Base-by-base conservation (phyloP, 495 filamentous ascomycete species). In the Annulohypoxylon moriforme region DNA sequence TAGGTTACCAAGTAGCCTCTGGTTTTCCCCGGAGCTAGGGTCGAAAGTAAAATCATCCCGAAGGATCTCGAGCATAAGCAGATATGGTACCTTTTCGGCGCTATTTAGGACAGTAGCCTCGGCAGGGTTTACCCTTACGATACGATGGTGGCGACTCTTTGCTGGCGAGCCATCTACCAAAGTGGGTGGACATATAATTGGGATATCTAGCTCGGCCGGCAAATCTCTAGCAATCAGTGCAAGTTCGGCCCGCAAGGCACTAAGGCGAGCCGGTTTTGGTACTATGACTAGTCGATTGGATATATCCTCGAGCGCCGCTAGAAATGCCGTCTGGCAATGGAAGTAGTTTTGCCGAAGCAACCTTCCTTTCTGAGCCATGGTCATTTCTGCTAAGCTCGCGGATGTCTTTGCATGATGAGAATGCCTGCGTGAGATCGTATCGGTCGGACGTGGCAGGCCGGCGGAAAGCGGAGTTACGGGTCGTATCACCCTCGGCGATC, bases 21-120 rank as follows among this genome's bases (percentile, higher is more conserved):
- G 81, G 69, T 93, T 93, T 34, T 89, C 86, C 36, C 81, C 80
- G 1, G 89, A 87, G 36, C 88, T 86, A 4, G 91, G 89, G 64
- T 93, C 87, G 71, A 93, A 93, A 60, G 88, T 88, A 74, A 93
- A 93, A 69, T 93, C 91, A 36, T 93, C 91, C 4, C 85, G 81
- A 44, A 93, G 77, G 7, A 93, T 87, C 74, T 93, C 91, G 3
- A 93, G 85, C 91, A 93, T 92, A 6, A 93, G 81, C 22, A 93
- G 73, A 75, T 91, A 93, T 7, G 91, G 91, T 14, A 93, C 91
- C 71, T 91, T 89, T 72, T 93, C 91, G 7, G 91, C 91, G 71
- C 91, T 93, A 76, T 93, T 93, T 55, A 93, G 73, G 38, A 92
- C 92, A 3, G 90, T 93, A 14, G 91, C 89, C 78, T 93, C 91